Conservation (phyloP, 352 stramenopile species). For the Pythium oligandrum region DNA sequence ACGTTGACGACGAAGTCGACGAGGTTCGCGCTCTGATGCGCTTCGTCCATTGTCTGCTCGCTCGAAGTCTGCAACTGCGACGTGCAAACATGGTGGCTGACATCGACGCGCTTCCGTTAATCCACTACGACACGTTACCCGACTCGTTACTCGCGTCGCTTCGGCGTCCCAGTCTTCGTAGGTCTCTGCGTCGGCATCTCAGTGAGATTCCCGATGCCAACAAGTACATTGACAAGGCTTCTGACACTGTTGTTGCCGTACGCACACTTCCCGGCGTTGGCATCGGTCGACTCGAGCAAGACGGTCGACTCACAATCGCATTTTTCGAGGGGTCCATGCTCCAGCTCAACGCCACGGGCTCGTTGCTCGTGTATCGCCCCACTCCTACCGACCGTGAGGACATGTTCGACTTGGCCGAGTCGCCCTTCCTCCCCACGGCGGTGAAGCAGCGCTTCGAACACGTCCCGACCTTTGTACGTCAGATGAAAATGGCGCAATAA, state of each 20-base stretch:
- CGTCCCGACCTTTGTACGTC: constrained; percentile 16
- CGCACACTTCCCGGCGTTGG: constrained; percentile 39
- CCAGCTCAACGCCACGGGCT: constrained; percentile 36
- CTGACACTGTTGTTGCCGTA: neutral
- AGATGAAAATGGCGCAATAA: constrained; percentile 7
- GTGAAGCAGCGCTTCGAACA: constrained; percentile 20
- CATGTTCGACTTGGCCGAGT: constrained; percentile 12
- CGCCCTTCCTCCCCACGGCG: constrained; percentile 15
- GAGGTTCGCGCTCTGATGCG: constrained; percentile 37
- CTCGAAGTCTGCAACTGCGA: constrained; percentile 48
- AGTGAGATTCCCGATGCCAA: neutral
- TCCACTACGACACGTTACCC: constrained; percentile 51
- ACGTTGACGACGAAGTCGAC: constrained; percentile 1
- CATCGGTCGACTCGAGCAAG: constrained; percentile 27
- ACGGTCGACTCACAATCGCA: constrained; percentile 34
- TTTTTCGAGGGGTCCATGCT: constrained; percentile 43
- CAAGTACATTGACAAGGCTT: too few species aligned
- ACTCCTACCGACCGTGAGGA: constrained; percentile 6
- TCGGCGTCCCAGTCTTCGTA: constrained; percentile 15
- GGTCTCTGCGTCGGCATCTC: constrained; percentile 9
- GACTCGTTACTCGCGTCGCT: constrained; percentile 38
- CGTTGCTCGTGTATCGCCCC: constrained; percentile 23
- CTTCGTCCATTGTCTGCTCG: constrained; percentile 30
- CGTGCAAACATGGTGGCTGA: constrained; percentile 30
- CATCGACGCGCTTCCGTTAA: constrained; percentile 31